Evolutionary conservation across 805 yeast genomes (phyloP).

Genomic region (Pichia ethanolica): DNA sequence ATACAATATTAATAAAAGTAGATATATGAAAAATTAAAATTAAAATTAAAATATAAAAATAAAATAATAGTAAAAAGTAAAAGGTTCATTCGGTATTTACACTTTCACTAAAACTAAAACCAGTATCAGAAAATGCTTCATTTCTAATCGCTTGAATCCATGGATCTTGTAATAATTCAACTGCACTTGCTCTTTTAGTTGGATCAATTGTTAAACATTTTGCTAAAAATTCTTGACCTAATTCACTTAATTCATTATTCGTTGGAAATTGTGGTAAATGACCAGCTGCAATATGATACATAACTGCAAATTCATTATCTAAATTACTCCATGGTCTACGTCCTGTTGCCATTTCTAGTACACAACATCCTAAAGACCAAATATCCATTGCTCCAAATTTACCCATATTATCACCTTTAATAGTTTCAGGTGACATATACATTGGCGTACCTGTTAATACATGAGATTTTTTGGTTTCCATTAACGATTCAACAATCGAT

Average conservation of each 20-base stretch:
- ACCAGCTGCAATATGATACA: conserved; percentile 97
- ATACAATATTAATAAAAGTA: too few species aligned
- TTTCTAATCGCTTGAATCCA: conserved; percentile 75
- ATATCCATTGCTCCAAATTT: conserved; percentile 70
- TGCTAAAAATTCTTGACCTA: conserved; percentile 63
- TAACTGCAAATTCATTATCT: conserved; percentile 96
- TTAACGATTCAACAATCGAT: background rate
- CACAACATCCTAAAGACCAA: conserved; percentile 97
- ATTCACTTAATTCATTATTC: conserved; percentile 65
- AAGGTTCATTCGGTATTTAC: background rate
- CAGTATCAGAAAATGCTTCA: conserved; percentile 52
- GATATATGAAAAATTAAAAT: too few species aligned
- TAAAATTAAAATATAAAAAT: background rate
- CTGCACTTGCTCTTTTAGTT: conserved; percentile 69
- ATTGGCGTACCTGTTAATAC: conserved; percentile 88
- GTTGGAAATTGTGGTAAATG: conserved; percentile 82
- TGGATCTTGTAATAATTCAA: conserved; percentile 78
- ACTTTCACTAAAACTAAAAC: conserved; percentile 4
- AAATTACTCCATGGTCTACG: conserved; percentile 92
- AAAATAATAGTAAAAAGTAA: background rate
- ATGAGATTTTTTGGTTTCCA: conserved; percentile 18
- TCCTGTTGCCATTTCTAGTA: conserved; percentile 94
- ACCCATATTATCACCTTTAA: conserved; percentile 64
- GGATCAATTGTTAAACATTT: conserved; percentile 83
- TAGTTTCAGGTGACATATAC: conserved; percentile 98